Evolutionary conservation across 148 eudicot genomes (phyloP), one percentile per base, ranked within the genome.

Genomic region (Selenicereus undatus): DNA sequence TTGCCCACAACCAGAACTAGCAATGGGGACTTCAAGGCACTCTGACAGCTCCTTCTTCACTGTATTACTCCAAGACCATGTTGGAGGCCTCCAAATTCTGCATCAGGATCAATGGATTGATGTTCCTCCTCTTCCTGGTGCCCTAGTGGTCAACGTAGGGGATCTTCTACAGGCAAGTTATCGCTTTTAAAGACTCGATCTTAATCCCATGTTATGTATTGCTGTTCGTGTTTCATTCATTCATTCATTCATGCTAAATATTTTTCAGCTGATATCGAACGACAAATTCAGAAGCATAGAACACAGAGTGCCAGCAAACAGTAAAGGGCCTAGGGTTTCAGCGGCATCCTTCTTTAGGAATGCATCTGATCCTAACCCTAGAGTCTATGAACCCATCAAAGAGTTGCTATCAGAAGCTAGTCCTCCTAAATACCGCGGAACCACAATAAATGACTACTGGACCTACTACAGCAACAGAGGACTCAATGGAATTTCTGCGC

Each of bases 1-100:
- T 12, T 87, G 91, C 74, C 91, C 91, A 27, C 80, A 87, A 78
- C 91, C 91, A 11, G 89, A 89, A 56, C 72, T 86, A 21, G 69
- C 87, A 0, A 68, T 87, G 70, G 89, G 89, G 24, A 71, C 84
- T n/a, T 30, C 60, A 76, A 77, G 79, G 43, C 90, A 88, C 71
- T 16, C 85, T 0, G 90, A 88, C 36, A 26, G 26, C 8, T 76
- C 50, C 75, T 86, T 86, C 73, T 56, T 88, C 36, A 86, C 87
- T 0, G 50, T 88, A 35, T 56, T 88, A 35, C 64, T 88, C 6
- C 90, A 85, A 79, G 88, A 88, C 27, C 74, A 75, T 11, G 48
- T 77, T 62, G 86, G 83, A 4, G 90, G 90, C 18, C 90, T 88
- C 50, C 85, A 88, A 74, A 74, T 88, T 26, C 83, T 85, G 1